Percentiles rank a stretch among this genome's conserved stretches.
Conservation (phyloP, 192 early-diverging fungal genomes). For the Chytriomyces hyalinus region DNA sequence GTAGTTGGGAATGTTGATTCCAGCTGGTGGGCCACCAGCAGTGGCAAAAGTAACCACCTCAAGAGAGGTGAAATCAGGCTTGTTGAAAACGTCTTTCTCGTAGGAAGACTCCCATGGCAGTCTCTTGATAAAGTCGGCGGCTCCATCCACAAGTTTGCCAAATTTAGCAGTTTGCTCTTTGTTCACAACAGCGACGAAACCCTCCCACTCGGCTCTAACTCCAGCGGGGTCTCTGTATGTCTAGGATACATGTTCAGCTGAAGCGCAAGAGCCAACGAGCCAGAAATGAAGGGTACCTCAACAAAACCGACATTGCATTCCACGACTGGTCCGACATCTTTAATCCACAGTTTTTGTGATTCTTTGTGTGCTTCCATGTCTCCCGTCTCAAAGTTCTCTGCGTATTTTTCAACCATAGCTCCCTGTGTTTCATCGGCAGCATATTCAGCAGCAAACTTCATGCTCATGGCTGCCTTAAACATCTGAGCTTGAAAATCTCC, state of each 20-base stretch:
- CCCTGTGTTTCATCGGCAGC: conserved; percentile 62
- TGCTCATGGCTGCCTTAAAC: conserved; percentile 45
- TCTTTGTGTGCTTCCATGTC: conserved; percentile 67
- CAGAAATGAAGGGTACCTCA: conserved; percentile 27
- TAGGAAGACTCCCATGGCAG: conserved; percentile 61
- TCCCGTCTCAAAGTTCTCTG: conserved; percentile 56
- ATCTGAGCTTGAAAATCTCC: conserved; percentile 58
- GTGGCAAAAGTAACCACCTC: conserved; percentile 66
- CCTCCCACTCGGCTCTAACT: conserved; percentile 69
- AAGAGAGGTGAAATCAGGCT: conserved; percentile 64
- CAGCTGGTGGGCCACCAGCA: conserved; percentile 50
- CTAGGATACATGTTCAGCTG: background rate
- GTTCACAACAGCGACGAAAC: conserved; percentile 69
- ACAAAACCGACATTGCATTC: conserved; percentile 70
- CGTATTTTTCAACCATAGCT: conserved; percentile 59
- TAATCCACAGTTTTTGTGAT: conserved; percentile 61
- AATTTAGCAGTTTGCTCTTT: conserved; percentile 65
- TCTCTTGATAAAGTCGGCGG: conserved; percentile 50
- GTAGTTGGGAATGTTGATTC: conserved; percentile 51
- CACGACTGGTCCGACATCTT: conserved; percentile 62
- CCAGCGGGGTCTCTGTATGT: conserved; percentile 69
- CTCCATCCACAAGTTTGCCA: conserved; percentile 58
- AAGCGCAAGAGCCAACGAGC: no score
- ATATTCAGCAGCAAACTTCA: conserved; percentile 50
- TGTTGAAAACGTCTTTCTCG: conserved; percentile 61